These are phyloP conservation scores for Termitomyces sp. DNA, from an alignment of 768 basidiomycete species.

Conservation along the genomic window DNA sequence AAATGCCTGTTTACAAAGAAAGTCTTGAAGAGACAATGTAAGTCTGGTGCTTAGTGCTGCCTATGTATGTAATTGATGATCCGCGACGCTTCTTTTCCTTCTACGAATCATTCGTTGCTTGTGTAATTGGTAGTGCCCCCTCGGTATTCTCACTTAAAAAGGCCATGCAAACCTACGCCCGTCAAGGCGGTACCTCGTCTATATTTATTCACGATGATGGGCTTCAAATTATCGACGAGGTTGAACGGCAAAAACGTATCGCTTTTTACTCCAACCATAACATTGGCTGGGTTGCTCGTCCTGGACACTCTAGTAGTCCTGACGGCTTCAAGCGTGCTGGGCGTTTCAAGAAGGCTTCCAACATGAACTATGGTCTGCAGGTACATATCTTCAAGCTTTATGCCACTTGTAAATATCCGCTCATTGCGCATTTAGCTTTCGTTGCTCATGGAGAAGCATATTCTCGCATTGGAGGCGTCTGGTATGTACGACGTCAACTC, in stretches of 20 bases:
- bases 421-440: slow-evolving; percentile 40
- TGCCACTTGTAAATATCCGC: background rate
- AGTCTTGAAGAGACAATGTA: slow-evolving; percentile 78
- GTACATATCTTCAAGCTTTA: slow-evolving; percentile 17
- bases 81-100: slow-evolving; percentile 1
- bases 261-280: slow-evolving; percentile 71
- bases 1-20: slow-evolving; percentile 89
- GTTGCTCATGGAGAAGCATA: slow-evolving; percentile 53
- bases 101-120: slow-evolving; percentile 6
- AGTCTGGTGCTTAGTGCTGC: slow-evolving; percentile 20
- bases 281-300: slow-evolving; percentile 83
- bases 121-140: slow-evolving; percentile 41
- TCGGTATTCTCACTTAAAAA: slow-evolving; percentile 76
- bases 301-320: slow-evolving; percentile 52
- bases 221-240: slow-evolving; percentile 56
- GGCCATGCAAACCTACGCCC: slow-evolving; percentile 87
- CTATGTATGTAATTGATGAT: background rate
- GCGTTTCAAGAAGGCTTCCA: slow-evolving; percentile 87
- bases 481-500: slow-evolving; percentile 28
- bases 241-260: slow-evolving; percentile 61
- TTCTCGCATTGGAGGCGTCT: slow-evolving; percentile 38
- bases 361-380: slow-evolving; percentile 77
- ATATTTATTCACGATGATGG: slow-evolving; percentile 87
- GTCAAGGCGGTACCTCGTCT: slow-evolving; percentile 79
- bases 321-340: slow-evolving; percentile 79